Conservation (phyloP, 2,329 filamentous ascomycete species). For the Cordyceps militaris region DNA sequence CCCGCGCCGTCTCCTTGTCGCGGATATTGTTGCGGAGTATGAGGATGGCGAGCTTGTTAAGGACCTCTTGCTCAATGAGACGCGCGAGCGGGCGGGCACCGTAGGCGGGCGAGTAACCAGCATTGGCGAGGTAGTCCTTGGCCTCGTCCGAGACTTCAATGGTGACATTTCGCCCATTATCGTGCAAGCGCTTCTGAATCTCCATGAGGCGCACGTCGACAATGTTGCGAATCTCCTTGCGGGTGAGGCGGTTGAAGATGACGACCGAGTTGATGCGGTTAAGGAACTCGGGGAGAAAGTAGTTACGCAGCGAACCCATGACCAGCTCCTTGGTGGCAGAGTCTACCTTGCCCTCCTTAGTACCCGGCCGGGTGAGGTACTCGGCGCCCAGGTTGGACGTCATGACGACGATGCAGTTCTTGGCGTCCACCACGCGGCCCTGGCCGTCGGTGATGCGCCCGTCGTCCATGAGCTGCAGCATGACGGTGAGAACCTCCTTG, state of each 20-base stretch:
- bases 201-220: constrained; percentile 83
- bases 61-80: constrained; percentile 93
- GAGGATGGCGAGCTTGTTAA: constrained; percentile 86
- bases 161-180: constrained; percentile 77
- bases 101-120: constrained; percentile 92
- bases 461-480: constrained; percentile 99
- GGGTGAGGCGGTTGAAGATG: constrained; percentile 96
- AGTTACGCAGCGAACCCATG: constrained; percentile 83
- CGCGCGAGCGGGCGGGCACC: constrained; percentile 82
- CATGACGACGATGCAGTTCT: constrained; percentile 99
- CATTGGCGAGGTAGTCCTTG: constrained; percentile 84
- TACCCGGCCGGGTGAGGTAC: constrained; percentile 73
- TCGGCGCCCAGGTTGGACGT: constrained; percentile 96
- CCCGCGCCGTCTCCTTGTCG: constrained; percentile 76
- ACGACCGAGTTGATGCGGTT: constrained; percentile 95
- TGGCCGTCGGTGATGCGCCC: constrained; percentile 97
- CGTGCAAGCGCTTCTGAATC: constrained; percentile 82
- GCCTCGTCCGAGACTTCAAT: constrained; percentile 80
- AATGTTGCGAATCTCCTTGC: constrained; percentile 85
- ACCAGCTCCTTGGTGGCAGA: constrained; percentile 79
- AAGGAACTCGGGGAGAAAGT: constrained; percentile 97
- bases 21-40: constrained; percentile 78
- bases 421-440: constrained; percentile 87
- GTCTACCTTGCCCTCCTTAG: constrained; percentile 79
- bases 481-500: constrained; percentile 92